phyloP scores from a whole-genome alignment of 768 basidiomycete species.

The Amanita exitialis region DNA sequence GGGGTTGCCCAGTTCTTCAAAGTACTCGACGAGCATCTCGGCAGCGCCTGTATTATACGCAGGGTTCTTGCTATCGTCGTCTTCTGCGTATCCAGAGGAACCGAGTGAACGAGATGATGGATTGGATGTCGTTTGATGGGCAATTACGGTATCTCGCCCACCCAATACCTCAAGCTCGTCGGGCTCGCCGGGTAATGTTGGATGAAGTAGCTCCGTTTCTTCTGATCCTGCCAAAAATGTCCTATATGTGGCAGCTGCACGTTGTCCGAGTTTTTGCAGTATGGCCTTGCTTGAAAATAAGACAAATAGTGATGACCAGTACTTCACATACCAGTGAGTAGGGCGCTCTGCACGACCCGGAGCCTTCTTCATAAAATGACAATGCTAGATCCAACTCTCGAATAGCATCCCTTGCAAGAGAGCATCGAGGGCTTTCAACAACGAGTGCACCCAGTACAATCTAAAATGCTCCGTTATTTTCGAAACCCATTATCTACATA shows the following conservation, averaged over 20 bases:
- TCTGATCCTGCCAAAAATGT: slow-evolving; percentile 18
- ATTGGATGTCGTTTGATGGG: slow-evolving; percentile 17
- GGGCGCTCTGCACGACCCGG: slow-evolving; percentile 25
- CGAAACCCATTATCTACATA: slow-evolving; percentile 6
- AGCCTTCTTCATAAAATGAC: slow-evolving; percentile 33
- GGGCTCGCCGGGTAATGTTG: slow-evolving; percentile 12
- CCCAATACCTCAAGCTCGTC: slow-evolving; percentile 30
- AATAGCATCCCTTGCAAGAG: slow-evolving; percentile 28
- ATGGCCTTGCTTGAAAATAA: slow-evolving; percentile 19
- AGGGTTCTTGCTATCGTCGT: slow-evolving; percentile 14
- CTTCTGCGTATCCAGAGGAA: slow-evolving; percentile 11
- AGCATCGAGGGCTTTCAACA: slow-evolving; percentile 33
- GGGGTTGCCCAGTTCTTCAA: slow-evolving; percentile 13
- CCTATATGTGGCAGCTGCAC: slow-evolving; percentile 23
- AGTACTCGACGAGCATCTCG: slow-evolving; percentile 18
- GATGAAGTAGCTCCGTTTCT: neutral
- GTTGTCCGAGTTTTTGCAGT: slow-evolving; percentile 24
- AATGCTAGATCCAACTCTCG: slow-evolving; percentile 26
- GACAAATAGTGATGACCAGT: neutral
- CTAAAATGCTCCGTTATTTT: slow-evolving; percentile 18
- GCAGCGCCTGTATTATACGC: slow-evolving; percentile 13
- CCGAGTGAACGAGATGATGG: slow-evolving; percentile 17
- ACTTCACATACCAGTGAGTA: slow-evolving; percentile 21
- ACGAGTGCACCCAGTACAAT: slow-evolving; percentile 36
- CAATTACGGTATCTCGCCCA: slow-evolving; percentile 25